A percentile compares a stretch with the other conserved stretches of the same genome.
Evolutionary conservation across 164 flowering plant species (phyloP).

Genomic region (Magnolia kwangsiensis): DNA sequence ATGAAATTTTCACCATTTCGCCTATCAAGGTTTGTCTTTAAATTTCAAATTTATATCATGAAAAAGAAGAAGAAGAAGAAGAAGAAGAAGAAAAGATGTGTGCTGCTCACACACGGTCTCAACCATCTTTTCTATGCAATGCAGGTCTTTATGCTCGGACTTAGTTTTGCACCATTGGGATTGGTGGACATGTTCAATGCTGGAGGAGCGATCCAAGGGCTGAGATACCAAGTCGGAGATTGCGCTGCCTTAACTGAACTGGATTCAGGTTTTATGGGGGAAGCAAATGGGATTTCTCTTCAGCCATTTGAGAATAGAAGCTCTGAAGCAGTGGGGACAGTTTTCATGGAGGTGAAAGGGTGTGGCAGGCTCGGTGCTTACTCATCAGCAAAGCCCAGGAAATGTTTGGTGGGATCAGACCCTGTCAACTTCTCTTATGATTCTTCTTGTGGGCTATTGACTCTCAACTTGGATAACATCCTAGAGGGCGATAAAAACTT

Average conservation of each 20-base stretch:
- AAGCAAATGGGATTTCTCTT: neutral
- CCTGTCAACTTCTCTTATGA: slow-evolving; percentile 53
- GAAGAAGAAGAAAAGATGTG: neutral
- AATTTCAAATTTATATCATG: neutral
- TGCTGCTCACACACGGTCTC: neutral
- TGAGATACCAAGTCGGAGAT: slow-evolving; percentile 17
- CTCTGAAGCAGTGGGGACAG: slow-evolving; percentile 8
- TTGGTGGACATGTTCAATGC: slow-evolving; percentile 33
- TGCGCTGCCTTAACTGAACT: slow-evolving; percentile 3
- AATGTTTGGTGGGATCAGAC: slow-evolving; percentile 41
- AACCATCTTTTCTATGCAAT: neutral
- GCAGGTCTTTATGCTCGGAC: slow-evolving; percentile 39
- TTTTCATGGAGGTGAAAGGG: slow-evolving; percentile 62
- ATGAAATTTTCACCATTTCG: slow-evolving; percentile 61
- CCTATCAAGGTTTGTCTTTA: slow-evolving; percentile 43
- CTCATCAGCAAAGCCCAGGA: slow-evolving; percentile 63
- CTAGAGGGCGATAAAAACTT: slow-evolving; percentile 41
- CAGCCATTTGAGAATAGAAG: slow-evolving; percentile 19
- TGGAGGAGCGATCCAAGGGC: slow-evolving; percentile 32
- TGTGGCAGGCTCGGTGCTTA: slow-evolving; percentile 79
- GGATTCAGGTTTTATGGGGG: slow-evolving; percentile 5
- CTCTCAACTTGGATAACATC: slow-evolving; percentile 41
- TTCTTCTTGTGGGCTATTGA: slow-evolving; percentile 49
- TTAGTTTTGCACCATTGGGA: slow-evolving; percentile 69
- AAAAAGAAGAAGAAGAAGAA: neutral